Conservation (phyloP, 176 grass and related monocot genomes). For the Puya raimondii region DNA sequence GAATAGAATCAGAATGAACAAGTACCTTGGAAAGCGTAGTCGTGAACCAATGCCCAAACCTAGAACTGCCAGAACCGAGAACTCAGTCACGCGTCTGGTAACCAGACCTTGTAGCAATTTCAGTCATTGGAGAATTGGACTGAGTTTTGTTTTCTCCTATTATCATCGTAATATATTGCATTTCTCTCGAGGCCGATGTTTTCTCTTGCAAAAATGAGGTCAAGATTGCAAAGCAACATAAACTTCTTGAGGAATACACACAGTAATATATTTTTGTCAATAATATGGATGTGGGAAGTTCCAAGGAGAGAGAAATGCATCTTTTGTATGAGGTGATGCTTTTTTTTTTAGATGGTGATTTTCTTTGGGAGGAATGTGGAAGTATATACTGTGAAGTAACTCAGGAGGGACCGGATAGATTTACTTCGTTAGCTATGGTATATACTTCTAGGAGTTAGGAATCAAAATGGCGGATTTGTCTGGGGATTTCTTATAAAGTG, state of each 20-base stretch:
- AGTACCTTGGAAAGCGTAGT: no score
- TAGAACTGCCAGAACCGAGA: neutral
- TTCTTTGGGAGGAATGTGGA: neutral
- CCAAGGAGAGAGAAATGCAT: no score
- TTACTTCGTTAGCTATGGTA: neutral
- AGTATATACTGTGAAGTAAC: neutral
- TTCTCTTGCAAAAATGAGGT: no score
- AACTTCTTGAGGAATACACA: no score
- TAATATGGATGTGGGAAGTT: no score
- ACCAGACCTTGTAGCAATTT: neutral
- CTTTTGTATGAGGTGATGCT: no score
- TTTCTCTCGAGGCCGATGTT: neutral
- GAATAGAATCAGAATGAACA: no score
- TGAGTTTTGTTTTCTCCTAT: neutral
- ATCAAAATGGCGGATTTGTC: neutral
- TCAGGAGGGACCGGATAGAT: neutral
- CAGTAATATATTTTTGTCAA: no score
- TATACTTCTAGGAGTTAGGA: neutral
- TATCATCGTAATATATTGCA: neutral
- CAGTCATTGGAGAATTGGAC: neutral
- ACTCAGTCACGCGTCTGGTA: neutral
- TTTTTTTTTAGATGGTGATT: no score
- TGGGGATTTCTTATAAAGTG: neutral
- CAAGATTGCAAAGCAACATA: no score
- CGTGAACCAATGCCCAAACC: no score